These are phyloP conservation scores for Aspergillus egyptiacus DNA, from an alignment of 495 filamentous ascomycete species.

Conservation along the genomic window DNA sequence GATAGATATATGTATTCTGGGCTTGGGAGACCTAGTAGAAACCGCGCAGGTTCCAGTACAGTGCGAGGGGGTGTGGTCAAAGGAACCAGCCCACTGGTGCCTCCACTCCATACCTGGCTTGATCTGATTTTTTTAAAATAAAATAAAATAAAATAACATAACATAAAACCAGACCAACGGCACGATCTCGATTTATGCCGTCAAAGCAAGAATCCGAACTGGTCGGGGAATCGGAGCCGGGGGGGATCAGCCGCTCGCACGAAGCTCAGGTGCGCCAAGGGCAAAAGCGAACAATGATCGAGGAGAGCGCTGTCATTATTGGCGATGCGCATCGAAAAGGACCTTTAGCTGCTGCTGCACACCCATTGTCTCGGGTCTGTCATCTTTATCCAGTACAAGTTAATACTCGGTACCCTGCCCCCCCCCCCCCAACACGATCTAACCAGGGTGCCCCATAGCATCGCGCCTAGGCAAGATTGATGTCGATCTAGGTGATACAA, in stretches of 20 bases:
- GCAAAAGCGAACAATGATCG: slow-evolving; percentile 8
- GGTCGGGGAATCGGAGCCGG: slow-evolving; percentile 14
- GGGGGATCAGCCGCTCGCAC: slow-evolving; percentile 21
- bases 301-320: background rate
- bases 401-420: no score
- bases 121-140: slow-evolving; percentile 1
- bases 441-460: slow-evolving; percentile 6
- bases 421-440: background rate
- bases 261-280: slow-evolving; percentile 14
- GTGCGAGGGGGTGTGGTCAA: slow-evolving; percentile 4
- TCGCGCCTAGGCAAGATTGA: slow-evolving; percentile 16
- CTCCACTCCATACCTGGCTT: background rate
- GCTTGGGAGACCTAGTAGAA: background rate
- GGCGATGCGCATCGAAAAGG: slow-evolving; percentile 8
- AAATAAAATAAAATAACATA: background rate
- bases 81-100: slow-evolving; percentile 3
- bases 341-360: slow-evolving; percentile 18
- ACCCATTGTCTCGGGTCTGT: slow-evolving; percentile 27
- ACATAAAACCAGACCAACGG: background rate
- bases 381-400: slow-evolving; percentile 16
- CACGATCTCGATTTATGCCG: slow-evolving; percentile 17
- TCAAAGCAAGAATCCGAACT: slow-evolving; percentile 5
- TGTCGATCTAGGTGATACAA: slow-evolving; percentile 14
- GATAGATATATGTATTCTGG: slow-evolving; percentile 15
- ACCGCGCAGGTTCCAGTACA: slow-evolving; percentile 2